Base-by-base conservation (phyloP, 371 early-diverging fungal genomes). In the Syncephalastrum sp. region DNA sequence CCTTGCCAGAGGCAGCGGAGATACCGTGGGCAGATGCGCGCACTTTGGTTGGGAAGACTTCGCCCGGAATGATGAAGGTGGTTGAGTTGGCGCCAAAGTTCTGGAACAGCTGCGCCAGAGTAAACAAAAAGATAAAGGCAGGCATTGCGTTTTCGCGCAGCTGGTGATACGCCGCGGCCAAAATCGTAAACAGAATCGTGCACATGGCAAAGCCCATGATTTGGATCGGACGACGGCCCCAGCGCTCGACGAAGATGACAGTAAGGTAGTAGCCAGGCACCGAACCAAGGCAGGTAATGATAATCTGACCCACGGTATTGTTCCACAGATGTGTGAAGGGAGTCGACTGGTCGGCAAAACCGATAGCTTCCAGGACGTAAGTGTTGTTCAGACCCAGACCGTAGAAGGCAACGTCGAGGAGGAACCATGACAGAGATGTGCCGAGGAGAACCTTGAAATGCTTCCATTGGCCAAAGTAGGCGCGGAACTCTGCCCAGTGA, bases 21-120 rank as follows among this genome's bases (percentile, higher is more conserved):
- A 93, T 91, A 67, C 95, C 95, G 64, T 93, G 93, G 55, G 87
- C 86, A 10, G 92, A 90, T 21, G 94, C 86, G 55, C 94, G 87
- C 57, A 86, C 90, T 56, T 88, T 85, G 16, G 94, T 94, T 16
- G 96, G 94, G 83, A 93, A 96, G 5, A 89, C 85, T 72, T 96
- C 96, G 67, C 91, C 88, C 17, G 96, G 94, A 60, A 91, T 79
- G 55, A 96, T 87, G 52, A 96, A 94, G 25, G 94, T 93, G 33
- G 94, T 94, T 45, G 88, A 68, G 81, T 94, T 94, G 67, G 96
- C 92, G 47, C 95, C 95, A 75, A 93, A 94, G 83, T 94, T 89
- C 77, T 85, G 86, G 82, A 93, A 91, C 15, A 81, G 53, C 68
- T 92, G 90, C 13, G 89, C 88, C 41, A 89, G 69, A 17, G 89